Percentiles rank a stretch among this genome's conserved stretches.
phyloP scores from a whole-genome alignment of 1,284 basidiomycete species.

The Stygiomarasmius scandens region DNA sequence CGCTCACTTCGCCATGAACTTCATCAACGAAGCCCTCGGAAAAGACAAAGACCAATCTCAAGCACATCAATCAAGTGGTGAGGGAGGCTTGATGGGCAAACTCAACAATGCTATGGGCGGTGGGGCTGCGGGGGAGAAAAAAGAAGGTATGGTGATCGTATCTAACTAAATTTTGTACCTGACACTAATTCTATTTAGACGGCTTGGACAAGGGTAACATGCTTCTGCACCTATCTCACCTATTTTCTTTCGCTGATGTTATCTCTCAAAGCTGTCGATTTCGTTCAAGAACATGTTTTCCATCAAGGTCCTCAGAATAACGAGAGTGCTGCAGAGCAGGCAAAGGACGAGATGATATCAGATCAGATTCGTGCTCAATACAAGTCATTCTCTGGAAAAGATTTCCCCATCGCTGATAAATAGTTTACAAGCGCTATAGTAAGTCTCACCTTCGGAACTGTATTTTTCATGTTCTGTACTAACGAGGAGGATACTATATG shows the following conservation, averaged over 20 bases:
- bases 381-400: conserved; percentile 26
- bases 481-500: no score
- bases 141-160: conserved; percentile 18
- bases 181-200: conserved; percentile 17
- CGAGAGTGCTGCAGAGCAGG: conserved; percentile 42
- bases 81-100: conserved; percentile 20
- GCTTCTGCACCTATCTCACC: neutral
- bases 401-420: conserved; percentile 27
- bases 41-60: no score
- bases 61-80: neutral
- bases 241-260: no score
- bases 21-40: no score
- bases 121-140: conserved; percentile 18
- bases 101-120: conserved; percentile 20
- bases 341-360: conserved; percentile 41
- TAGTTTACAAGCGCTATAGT: no score
- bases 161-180: no score
- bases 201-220: conserved; percentile 27
- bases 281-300: conserved; percentile 42
- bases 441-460: no score
- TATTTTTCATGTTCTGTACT: no score
- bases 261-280: conserved; percentile 35
- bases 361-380: conserved; percentile 32
- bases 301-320: conserved; percentile 39
- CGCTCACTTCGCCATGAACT: no score